Conservation (phyloP, 768 basidiomycete species). For the Leccinum imitatum region DNA sequence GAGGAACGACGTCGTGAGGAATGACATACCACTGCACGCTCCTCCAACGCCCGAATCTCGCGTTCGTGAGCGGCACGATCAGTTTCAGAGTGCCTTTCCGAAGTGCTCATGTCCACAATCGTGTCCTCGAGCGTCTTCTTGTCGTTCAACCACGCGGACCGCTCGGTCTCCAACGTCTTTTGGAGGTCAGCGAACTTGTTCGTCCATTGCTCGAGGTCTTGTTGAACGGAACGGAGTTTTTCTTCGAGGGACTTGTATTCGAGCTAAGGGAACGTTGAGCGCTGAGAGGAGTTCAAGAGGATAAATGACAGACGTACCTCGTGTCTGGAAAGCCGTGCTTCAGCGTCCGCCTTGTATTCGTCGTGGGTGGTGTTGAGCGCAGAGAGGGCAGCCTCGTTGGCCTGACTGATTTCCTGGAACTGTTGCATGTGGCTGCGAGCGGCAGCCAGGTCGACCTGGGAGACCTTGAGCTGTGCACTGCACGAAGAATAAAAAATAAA, state of each 20-base stretch:
- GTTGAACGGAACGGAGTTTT: slow-evolving; percentile 52
- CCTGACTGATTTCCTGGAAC: slow-evolving; percentile 83
- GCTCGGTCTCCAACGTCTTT: slow-evolving; percentile 66
- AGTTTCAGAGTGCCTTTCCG: slow-evolving; percentile 64
- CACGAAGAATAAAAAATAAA: background rate
- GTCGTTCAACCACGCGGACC: slow-evolving; percentile 69
- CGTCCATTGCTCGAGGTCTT: slow-evolving; percentile 51
- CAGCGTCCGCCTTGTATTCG: slow-evolving; percentile 73
- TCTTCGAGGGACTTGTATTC: slow-evolving; percentile 64
- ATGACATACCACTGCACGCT: slow-evolving; percentile 59
- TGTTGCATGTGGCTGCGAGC: slow-evolving; percentile 76
- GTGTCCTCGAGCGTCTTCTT: slow-evolving; percentile 82
- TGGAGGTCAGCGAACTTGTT: slow-evolving; percentile 58
- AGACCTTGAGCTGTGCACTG: slow-evolving; percentile 73
- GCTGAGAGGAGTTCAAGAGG: background rate
- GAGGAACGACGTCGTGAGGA: background rate
- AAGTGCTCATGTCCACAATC: slow-evolving; percentile 75
- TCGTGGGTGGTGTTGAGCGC: slow-evolving; percentile 73
- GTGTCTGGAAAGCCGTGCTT: slow-evolving; percentile 62
- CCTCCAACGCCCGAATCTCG: slow-evolving; percentile 65
- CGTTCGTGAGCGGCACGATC: slow-evolving; percentile 63
- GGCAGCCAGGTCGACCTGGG: slow-evolving; percentile 71
- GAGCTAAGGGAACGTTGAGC: slow-evolving; percentile 42
- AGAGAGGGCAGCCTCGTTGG: slow-evolving; percentile 74
- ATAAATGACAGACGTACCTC: slow-evolving; percentile 48